Percentiles rank a stretch among this genome's conserved stretches.
phyloP scores from a whole-genome alignment of 176 grass and related monocot species.

The Neostapfia colusana region DNA sequence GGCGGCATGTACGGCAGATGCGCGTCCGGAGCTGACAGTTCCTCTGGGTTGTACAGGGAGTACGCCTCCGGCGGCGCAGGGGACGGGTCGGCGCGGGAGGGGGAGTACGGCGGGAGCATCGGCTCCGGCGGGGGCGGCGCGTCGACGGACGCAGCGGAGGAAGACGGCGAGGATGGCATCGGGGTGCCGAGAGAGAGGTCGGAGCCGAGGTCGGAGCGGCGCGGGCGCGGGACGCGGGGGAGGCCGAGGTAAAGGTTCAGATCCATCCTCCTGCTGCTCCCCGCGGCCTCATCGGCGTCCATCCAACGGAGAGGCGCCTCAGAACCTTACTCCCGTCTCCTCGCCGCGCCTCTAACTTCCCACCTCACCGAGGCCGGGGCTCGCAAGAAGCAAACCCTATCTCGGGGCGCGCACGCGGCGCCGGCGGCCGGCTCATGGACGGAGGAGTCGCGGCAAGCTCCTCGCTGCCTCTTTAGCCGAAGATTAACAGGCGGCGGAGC shows the following conservation, averaged over 20 bases:
- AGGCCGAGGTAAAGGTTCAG: slow-evolving; percentile 97
- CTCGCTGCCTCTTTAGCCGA: neutral
- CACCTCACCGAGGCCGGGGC: slow-evolving; percentile 27
- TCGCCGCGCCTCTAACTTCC: slow-evolving; percentile 2
- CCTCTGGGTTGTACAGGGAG: slow-evolving; percentile 54
- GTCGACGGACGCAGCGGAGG: slow-evolving; percentile 61
- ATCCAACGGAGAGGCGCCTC: slow-evolving; percentile 36
- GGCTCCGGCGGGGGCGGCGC: slow-evolving; percentile 40
- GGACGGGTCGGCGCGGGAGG: slow-evolving; percentile 27
- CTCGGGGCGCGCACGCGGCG: neutral
- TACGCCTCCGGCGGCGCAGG: slow-evolving; percentile 47
- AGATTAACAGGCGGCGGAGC: slow-evolving; percentile 7
- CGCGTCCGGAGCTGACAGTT: slow-evolving; percentile 29
- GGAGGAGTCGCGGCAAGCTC: neutral
- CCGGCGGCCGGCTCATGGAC: neutral
- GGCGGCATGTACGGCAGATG: slow-evolving; percentile 40
- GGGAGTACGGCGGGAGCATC: slow-evolving; percentile 36
- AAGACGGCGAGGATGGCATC: slow-evolving; percentile 69
- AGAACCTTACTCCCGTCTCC: neutral
- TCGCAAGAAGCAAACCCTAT: slow-evolving; percentile 46
- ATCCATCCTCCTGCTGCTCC: slow-evolving; percentile 81
- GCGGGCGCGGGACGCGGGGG: slow-evolving; percentile 66
- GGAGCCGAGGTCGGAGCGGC: slow-evolving; percentile 82
- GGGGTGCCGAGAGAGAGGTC: slow-evolving; percentile 86
- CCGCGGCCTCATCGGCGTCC: slow-evolving; percentile 60